Evolutionary conservation across 768 basidiomycete genomes (phyloP), one percentile per base, ranked within the genome.

Genomic region (Mycena floridula): DNA sequence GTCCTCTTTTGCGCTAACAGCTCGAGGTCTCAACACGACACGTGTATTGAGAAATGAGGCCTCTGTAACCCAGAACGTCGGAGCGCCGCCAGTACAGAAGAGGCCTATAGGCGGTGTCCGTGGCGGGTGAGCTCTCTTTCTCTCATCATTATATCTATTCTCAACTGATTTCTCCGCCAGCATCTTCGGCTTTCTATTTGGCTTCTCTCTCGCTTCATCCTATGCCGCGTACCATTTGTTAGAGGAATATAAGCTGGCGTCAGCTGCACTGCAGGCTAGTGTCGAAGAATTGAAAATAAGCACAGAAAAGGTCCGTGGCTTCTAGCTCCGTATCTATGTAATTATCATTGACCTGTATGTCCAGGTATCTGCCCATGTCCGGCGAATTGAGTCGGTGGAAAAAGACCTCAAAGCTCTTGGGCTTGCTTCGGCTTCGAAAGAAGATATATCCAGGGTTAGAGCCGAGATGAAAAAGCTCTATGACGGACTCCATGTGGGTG

Each of bases 171-270:
- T 42, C 18, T 18, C 25, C 32, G 32, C 15, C 53, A 91, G 89
- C 40, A 79, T 91, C 44, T 74, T 91, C 32, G 89, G 89, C 0
- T 91, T 92, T 59, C 61, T 96, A 26, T 80, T 93, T 53, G 93
- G 91, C 2, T 94, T 95, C 68, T 92, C 92, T 5, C 63, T 93
- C 26, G 90, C 91, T 1, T 89, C 91, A 1, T 83, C 87, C 0
- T 78, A 82, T 54, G 89, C 90, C 32, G 84, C 90, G 22, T 95
- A 92, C 61, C 81, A 89, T 59, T 72, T 96, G 16, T 66, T 94
- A 38, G 90, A 95, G 50, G 93, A 95, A 66, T 92, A 93, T 64
- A 89, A 90, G 63, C 69, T 75, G 35, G 91, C 92, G 24, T 91
- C 90, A 3, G 82, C 85, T n/a, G 77, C 88, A 23, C 65, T 96